A percentile compares a stretch with the other conserved stretches of the same genome.
These are phyloP conservation scores for Elaeagnus macrophylla DNA, from an alignment of 306 rosid genomes.

Conservation along the genomic window DNA sequence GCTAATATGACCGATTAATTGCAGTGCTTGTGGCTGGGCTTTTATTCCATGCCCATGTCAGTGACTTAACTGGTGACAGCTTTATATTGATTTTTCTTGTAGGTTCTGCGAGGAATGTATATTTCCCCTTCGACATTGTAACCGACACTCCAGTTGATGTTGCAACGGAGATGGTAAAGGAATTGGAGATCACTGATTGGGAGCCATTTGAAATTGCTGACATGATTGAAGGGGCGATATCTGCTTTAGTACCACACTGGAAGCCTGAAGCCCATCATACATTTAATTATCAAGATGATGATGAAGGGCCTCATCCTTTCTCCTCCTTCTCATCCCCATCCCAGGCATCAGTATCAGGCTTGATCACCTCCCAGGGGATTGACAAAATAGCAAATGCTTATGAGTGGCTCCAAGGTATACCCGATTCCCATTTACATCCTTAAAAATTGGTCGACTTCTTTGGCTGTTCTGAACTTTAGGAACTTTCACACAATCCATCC, in stretches of 20 bases:
- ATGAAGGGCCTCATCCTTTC: conserved; percentile 31
- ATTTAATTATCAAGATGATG: conserved; percentile 38
- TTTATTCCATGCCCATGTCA: conserved; percentile 2
- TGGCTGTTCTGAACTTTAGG: neutral
- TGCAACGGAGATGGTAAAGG: conserved; percentile 86
- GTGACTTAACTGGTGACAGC: conserved; percentile 8
- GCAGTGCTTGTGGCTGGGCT: neutral
- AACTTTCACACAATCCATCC: neutral
- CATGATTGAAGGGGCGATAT: conserved; percentile 77
- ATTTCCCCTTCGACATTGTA: conserved; percentile 65
- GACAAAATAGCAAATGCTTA: conserved; percentile 31
- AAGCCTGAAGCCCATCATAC: conserved; percentile 31
- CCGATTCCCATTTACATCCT: neutral
- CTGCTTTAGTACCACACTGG: conserved; percentile 49
- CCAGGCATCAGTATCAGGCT: conserved; percentile 35
- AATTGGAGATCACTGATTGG: conserved; percentile 75
- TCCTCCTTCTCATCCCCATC: conserved; percentile 44
- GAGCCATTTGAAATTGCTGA: conserved; percentile 74
- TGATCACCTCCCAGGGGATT: conserved; percentile 25
- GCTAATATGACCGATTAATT: neutral
- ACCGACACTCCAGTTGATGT: conserved; percentile 71
- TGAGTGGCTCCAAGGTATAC: conserved; percentile 54
- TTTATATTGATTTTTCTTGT: conserved; percentile 21
- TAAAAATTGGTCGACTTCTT: neutral
- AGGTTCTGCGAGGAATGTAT: conserved; percentile 68